Percentiles rank a stretch among this genome's conserved stretches.
These are phyloP conservation scores for Dittrichia graveolens DNA, from an alignment of 129 eudicot genomes.

Conservation along the genomic window DNA sequence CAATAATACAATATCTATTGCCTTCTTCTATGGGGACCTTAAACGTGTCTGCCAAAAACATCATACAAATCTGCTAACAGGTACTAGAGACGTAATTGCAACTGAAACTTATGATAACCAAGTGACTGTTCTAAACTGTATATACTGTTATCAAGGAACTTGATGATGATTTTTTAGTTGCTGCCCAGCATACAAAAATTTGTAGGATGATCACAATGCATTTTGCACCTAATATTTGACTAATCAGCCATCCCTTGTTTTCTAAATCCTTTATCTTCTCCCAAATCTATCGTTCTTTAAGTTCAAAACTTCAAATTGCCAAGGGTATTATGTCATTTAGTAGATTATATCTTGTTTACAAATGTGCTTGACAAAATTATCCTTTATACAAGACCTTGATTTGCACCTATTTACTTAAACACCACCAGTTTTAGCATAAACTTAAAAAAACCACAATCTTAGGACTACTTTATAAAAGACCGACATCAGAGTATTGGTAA, in stretches of 20 bases:
- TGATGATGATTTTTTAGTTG: not conserved
- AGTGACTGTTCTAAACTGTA: not conserved
- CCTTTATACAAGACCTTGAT: constrained; percentile 1
- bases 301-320: not conserved
- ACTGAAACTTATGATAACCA: not conserved
- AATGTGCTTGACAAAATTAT: constrained; percentile 11
- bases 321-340: not conserved
- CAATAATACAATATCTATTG: not conserved
- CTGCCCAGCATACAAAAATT: constrained; percentile 2
- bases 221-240: not conserved
- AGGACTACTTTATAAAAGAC: constrained; percentile 4
- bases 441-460: not conserved
- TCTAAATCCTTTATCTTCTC: not conserved
- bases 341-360: not conserved
- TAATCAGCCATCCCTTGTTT: too few relatives aligned
- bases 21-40: not conserved
- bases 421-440: constrained; percentile 11
- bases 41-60: constrained; percentile 2
- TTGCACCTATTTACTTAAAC: constrained; percentile 6
- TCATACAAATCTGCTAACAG: constrained; percentile 6
- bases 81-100: not conserved
- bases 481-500: not conserved
- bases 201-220: not conserved
- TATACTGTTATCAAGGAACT: constrained; percentile 10
- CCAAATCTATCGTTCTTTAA: not conserved